These are phyloP conservation scores for Eucalyptus cloeziana DNA, from an alignment of 345 rosid species.

Conservation along the genomic window DNA sequence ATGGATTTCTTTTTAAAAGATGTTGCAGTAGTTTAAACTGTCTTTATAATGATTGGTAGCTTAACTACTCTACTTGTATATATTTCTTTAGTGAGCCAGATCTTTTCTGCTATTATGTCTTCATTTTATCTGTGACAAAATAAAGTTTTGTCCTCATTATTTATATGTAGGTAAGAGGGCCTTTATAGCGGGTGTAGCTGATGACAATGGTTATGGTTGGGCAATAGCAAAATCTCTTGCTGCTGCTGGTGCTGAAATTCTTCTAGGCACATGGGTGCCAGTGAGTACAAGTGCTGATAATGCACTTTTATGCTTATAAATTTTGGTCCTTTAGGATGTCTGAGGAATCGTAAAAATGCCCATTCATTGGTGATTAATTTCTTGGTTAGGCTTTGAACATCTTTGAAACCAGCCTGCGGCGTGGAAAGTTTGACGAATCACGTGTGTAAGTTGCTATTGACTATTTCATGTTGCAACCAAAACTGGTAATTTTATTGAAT, in stretches of 20 bases:
- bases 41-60: not conserved
- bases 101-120: not conserved
- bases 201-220: slow-evolving; percentile 99
- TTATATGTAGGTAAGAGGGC: slow-evolving; percentile 76
- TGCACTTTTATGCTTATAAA: not conserved
- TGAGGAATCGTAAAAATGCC: not conserved
- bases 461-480: not conserved
- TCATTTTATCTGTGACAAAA: not conserved
- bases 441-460: slow-evolving; percentile 50
- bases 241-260: slow-evolving; percentile 96
- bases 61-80: not conserved
- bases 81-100: not conserved
- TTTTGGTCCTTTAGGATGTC: not conserved
- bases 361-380: not conserved
- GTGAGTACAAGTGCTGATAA: slow-evolving; percentile 27
- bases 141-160: not conserved
- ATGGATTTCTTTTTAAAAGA: not conserved
- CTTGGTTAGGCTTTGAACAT: slow-evolving; percentile 80
- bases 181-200: slow-evolving; percentile 95
- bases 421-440: slow-evolving; percentile 92
- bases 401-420: slow-evolving; percentile 83
- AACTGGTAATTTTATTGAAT: not conserved
- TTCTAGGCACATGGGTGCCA: slow-evolving; percentile 99
- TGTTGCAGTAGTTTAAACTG: not conserved
- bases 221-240: slow-evolving; percentile 98